These are phyloP conservation scores for Paramecium biaurelia DNA, from an alignment of 73 alveolate species.

Conservation along the genomic window DNA sequence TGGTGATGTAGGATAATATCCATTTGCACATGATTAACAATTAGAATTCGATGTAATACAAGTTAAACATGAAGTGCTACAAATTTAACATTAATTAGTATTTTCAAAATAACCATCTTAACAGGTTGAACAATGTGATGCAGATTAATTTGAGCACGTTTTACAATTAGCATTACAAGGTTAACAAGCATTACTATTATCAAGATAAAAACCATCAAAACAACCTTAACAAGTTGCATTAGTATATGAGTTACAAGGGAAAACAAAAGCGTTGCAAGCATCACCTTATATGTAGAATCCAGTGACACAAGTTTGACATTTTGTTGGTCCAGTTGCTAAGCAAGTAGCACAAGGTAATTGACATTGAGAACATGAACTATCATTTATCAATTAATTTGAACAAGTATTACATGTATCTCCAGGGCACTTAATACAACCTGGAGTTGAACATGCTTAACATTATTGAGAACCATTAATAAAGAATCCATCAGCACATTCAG, in stretches of 20 bases:
- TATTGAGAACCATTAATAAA: not conserved
- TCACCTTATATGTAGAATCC: not conserved
- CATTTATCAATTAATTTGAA: not conserved
- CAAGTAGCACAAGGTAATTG: not conserved
- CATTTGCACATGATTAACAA: not conserved
- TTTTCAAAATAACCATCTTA: not conserved
- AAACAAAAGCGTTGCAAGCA: not conserved
- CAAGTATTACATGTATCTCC: not conserved
- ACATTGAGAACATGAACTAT: not conserved
- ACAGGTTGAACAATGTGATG: not conserved
- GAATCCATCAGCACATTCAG: not conserved
- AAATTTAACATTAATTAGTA: not conserved
- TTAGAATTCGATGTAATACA: not conserved
- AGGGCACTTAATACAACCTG: not conserved
- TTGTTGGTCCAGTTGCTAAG: not conserved
- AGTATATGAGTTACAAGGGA: not conserved
- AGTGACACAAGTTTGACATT: not conserved
- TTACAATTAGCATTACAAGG: conserved; percentile 2
- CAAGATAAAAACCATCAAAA: not conserved
- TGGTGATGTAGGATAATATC: not conserved
- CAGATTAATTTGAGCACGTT: not conserved
- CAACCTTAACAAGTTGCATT: not conserved
- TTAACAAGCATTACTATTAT: not conserved
- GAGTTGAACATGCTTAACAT: not conserved
- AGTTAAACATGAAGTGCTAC: not conserved